Evolutionary conservation across 495 filamentous ascomycete genomes (phyloP), one percentile per base, ranked within the genome.

Genomic region (Lophium mytilinum): DNA sequence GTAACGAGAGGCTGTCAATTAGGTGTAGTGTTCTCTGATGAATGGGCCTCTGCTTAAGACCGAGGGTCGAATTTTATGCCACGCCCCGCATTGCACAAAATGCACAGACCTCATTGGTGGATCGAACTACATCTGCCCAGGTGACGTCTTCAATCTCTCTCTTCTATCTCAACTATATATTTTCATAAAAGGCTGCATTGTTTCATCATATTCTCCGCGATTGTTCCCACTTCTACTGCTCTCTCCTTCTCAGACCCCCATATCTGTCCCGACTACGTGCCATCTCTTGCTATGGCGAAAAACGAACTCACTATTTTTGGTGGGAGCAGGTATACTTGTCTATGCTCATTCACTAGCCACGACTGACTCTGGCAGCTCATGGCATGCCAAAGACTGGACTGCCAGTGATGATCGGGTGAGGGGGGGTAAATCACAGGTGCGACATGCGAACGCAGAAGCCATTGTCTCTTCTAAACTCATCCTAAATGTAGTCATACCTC

Each of bases 381-480:
- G 89, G 87, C 65, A 71, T 7, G 58, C 71, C 33, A 52, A 66
- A 6, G 75, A 83, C 42, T 94, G 86, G 86, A 80, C 76, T 9
- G 69, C 80, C 7, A 82, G 80, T 33, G 84, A 92, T 67, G 89
- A 92, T 66, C 72, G 78, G 5, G 80, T 90, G 19, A 83, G 89
- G 37, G 88, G 89, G 34, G 89, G 89, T 17, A 73, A 72, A 50
- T 87, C 70, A 3, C 68, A 68, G 60, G 71, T 73, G 61, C 1
- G 35, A 40, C 46, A 3, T 30, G 6, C 24, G 24, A 30, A 30
- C 24, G 24, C 24, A 30, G 24, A 30, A 30, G 24, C 6, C 24
- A 30, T 6, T 6, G 18, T 21, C 49, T 11, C 18, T 30, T 0
- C 39, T 51, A 33, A 53, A 34, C 17, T 33, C 12, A 35, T 79